phyloP scores from a whole-genome alignment of 257 asterid genomes.

The Rhazya stricta region DNA sequence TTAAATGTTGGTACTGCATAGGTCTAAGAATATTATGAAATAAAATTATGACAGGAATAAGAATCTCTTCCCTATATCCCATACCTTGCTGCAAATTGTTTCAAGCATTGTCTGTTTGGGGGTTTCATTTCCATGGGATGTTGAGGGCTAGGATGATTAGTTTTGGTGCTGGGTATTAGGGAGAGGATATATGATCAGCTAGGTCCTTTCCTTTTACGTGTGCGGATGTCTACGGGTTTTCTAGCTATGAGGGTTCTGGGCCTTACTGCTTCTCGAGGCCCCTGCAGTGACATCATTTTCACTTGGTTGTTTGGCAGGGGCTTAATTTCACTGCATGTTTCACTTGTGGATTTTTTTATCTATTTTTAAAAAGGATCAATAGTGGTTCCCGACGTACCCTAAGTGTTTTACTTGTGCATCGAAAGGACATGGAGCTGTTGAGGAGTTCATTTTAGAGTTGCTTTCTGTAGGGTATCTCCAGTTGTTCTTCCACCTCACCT shows the following conservation, averaged over 20 bases:
- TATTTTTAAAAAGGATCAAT: not conserved
- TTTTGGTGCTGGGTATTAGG: not conserved
- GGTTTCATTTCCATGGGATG: not conserved
- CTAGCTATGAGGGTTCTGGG: not conserved
- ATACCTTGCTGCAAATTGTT: not conserved
- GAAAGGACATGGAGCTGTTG: not conserved
- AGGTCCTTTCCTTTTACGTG: not conserved
- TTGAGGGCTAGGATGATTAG: not conserved
- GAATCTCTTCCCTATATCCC: not conserved
- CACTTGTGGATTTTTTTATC: not conserved
- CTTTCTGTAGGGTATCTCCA: not conserved
- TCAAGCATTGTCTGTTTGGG: not conserved
- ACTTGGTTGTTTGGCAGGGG: not conserved
- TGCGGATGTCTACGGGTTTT: not conserved
- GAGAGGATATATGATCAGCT: not conserved
- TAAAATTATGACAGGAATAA: not conserved
- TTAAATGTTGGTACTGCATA: not conserved
- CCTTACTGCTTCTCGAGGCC: not conserved
- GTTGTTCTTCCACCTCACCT: not conserved
- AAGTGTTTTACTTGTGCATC: not conserved
- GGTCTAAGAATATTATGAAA: not conserved
- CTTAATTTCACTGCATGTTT: not conserved
- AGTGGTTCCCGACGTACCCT: not conserved
- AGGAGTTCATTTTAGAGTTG: not conserved
- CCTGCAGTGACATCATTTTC: not conserved